Percentiles rank a stretch among this genome's conserved stretches.
These are phyloP conservation scores for Striga asiatica DNA, from an alignment of 257 asterid species.

Conservation along the genomic window DNA sequence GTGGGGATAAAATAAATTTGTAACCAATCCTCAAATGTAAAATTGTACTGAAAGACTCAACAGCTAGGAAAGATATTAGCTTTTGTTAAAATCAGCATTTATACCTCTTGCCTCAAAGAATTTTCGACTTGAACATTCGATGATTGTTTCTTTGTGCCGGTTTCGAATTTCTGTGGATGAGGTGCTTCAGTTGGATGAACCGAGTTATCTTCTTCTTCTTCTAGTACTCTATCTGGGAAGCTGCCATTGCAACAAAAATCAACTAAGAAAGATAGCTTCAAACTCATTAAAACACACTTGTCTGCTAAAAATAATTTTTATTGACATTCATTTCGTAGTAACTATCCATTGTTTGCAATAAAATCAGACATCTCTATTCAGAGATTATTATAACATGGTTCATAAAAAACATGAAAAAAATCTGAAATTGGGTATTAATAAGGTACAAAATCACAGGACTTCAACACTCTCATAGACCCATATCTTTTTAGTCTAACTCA, in stretches of 20 bases:
- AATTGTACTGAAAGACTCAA: too few species aligned
- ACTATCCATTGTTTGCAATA: constrained; percentile 7
- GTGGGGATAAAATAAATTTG: background rate
- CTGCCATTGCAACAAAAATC: constrained; percentile 32
- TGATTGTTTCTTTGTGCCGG: constrained; percentile 37
- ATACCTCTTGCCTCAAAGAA: constrained; percentile 84
- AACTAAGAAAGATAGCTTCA: constrained; percentile 10
- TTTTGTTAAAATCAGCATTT: too few species aligned
- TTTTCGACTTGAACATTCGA: constrained; percentile 48
- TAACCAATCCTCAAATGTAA: too few species aligned
- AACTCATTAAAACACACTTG: background rate
- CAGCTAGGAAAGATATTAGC: too few species aligned
- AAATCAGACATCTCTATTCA: background rate
- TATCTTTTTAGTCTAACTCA: too few species aligned
- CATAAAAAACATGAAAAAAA: too few species aligned
- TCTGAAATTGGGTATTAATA: too few species aligned
- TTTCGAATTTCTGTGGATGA: constrained; percentile 43
- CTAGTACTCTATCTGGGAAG: constrained; percentile 46
- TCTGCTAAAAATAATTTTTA: too few species aligned
- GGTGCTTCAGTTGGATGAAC: constrained; percentile 32
- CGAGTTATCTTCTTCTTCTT: constrained; percentile 30
- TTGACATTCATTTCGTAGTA: background rate
- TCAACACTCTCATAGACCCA: too few species aligned
- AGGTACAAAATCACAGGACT: constrained; percentile 14
- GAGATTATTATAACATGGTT: background rate